These are phyloP conservation scores for Eucalyptus leucophloia DNA, from an alignment of 345 rosid genomes.

Conservation along the genomic window DNA sequence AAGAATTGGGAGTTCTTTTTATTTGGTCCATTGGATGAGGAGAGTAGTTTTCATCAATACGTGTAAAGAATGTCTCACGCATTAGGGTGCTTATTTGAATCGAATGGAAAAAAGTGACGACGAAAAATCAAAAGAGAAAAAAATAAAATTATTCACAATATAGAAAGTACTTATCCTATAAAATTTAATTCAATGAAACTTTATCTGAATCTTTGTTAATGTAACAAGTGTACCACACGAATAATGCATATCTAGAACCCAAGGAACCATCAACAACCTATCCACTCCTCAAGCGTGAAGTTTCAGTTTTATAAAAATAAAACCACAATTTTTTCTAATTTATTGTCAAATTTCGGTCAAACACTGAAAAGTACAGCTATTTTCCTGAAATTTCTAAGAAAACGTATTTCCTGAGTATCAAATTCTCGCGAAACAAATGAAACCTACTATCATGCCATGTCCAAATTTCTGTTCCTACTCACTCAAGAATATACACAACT, in stretches of 20 bases:
- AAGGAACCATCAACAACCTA: too few relatives aligned
- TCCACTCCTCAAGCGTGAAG: too few relatives aligned
- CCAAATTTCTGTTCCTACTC: background rate
- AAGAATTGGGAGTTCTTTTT: background rate
- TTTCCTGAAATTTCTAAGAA: background rate
- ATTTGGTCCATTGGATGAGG: background rate
- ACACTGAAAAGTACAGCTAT: background rate
- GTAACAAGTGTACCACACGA: background rate
- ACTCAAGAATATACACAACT: background rate
- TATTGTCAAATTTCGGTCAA: background rate
- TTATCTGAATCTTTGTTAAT: background rate
- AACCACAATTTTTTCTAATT: background rate
- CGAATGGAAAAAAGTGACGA: background rate
- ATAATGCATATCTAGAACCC: background rate
- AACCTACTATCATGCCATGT: background rate
- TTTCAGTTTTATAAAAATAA: background rate
- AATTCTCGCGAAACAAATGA: background rate
- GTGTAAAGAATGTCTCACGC: background rate
- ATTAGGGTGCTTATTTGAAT: background rate
- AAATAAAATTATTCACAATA: background rate
- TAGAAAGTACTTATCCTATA: background rate
- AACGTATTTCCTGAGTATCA: background rate
- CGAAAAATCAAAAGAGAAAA: background rate
- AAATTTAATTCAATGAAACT: background rate
- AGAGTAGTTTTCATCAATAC: background rate